Base-by-base conservation (phyloP, 495 filamentous ascomycete genomes). In the Niebla homalea region DNA sequence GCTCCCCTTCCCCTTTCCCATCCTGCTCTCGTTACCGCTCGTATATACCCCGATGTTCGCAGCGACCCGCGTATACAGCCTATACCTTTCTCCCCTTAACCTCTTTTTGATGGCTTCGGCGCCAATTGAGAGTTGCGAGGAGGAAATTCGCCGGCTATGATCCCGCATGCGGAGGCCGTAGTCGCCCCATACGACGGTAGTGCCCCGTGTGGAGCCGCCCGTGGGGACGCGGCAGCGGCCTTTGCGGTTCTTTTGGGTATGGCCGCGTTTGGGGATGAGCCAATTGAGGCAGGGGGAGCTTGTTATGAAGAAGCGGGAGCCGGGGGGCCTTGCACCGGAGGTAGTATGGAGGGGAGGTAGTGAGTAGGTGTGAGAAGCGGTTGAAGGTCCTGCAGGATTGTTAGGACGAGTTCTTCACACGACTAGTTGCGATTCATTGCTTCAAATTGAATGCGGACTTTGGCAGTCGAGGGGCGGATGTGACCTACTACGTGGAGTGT, bases 1-100 rank as follows among this genome's bases (percentile, higher is more conserved):
- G 54, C 79, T 83, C 56, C 92, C 92, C 70, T 97, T 99, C 64
- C 92, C 92, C 71, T 94, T 97, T 67, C 92, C 93, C 92, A 99
- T 99, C 73, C 93, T 82, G 57, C 81, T 83, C 66, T 99, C 92
- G 60, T 97, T 97, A 22, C 92, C 92, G 64, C 81, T 89, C 47
- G 86, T 84, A 68, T 89, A 99, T 12, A 99, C 92, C 60, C 89
- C 90, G 53, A 94, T 84, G 64, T 89, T 95, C 51, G 88, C 89
- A 52, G 78, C 78, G 22, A 97, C 80, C 48, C 93, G 76, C 72
- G 83, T 94, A 68, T 90, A 99, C 45, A 99, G 65, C 38, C 84
- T 78, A 65, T 90, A 99, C 57, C 87, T 86, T 77, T 94, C 83
- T 23, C 93, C 93, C 69, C 93, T 75, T 46, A 99, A 65, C 53